Base-by-base conservation (phyloP, 805 yeast genomes). In the Saccharomyces jurei region DNA sequence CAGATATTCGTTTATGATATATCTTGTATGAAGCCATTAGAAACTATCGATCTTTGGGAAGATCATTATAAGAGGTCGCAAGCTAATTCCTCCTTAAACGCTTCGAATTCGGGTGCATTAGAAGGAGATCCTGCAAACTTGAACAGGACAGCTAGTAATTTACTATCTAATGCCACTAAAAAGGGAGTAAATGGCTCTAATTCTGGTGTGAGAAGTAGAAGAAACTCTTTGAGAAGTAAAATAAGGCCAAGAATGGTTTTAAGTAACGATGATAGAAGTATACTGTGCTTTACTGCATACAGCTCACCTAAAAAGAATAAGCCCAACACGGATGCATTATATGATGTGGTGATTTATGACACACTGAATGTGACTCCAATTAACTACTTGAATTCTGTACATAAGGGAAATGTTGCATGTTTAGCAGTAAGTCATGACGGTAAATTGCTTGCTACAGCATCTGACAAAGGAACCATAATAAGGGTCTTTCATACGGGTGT, bases 1-100 rank as follows among this genome's bases (percentile, higher is more conserved):
- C 96, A 91, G 69, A 81, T 94, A 9, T 87, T 83, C 67, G 81
- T 92, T 49, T 94, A 92, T 72, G 97, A 92, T 69, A 85, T 92
- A 57, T 82, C 94, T 54, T 88, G 95, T 68, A 90, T 92, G 84
- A 83, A 87, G 63, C 78, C 91, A 27, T 68, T 92, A 46, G 87
- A 83, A 63, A 84, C 86, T 1, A 78, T 86, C 36, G 89, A 86
- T 31, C 59, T 67, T 8, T 58, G 63, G 63, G 68, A 61, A 52
- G 63, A 60, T 32, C 54, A 58, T 26, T 52, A 54, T 17, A 58
- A 57, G 29, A 50, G 49, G 41, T 26, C 46, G n/a, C 52, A 26
- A 13, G 52, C 55, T 13, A 44, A 22, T 26, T 30, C 52, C 3
- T 50, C 32, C 41, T 8, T 11, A 26, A 48, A 21, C 11, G 28